Percentiles rank a stretch among this genome's conserved stretches.
phyloP scores from a whole-genome alignment of 2,329 filamentous ascomycete genomes.

The Claviceps monticola region DNA sequence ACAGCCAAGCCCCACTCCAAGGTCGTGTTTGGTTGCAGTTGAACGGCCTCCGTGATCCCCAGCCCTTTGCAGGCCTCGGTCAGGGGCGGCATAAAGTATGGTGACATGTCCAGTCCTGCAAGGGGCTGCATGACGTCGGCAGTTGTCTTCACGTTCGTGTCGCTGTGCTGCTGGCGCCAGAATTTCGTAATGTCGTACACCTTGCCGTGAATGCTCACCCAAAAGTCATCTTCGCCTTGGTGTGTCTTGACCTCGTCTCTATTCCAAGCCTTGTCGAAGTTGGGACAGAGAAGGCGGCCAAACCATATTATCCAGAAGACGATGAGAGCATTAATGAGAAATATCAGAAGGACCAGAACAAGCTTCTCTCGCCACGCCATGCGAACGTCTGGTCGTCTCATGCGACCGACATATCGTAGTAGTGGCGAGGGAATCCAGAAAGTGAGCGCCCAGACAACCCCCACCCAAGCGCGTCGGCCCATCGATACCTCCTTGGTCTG shows the following conservation, averaged over 20 bases:
- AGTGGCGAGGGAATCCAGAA: conserved; percentile 89
- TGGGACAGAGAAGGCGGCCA: conserved; percentile 74
- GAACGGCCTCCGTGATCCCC: conserved; percentile 42
- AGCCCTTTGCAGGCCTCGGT: conserved; percentile 60
- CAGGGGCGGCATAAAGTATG: conserved; percentile 76
- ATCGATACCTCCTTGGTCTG: conserved; percentile 51
- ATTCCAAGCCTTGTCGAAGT: conserved; percentile 82
- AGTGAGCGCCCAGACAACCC: conserved; percentile 70
- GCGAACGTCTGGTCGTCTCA: conserved; percentile 93
- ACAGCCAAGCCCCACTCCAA: conserved; percentile 37
- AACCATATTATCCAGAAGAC: conserved; percentile 90
- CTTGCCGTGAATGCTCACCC: conserved; percentile 71
- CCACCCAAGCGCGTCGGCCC: conserved; percentile 65
- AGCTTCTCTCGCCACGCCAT: conserved; percentile 97
- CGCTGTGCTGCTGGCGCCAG: conserved; percentile 74
- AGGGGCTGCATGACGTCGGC: conserved; percentile 59
- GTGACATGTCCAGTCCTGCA: conserved; percentile 63
- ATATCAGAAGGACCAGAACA: conserved; percentile 66
- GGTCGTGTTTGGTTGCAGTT: conserved; percentile 52
- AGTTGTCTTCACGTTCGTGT: conserved; percentile 46
- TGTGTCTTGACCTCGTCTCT: conserved; percentile 55
- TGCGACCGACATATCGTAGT: conserved; percentile 71
- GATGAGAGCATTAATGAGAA: conserved; percentile 65
- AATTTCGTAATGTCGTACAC: conserved; percentile 91
- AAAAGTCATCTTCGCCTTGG: conserved; percentile 62